A percentile compares a stretch with the other conserved stretches of the same genome.
Conservation (phyloP, 2,329 filamentous ascomycete species). For the Fusarium sterilihyphosum region DNA sequence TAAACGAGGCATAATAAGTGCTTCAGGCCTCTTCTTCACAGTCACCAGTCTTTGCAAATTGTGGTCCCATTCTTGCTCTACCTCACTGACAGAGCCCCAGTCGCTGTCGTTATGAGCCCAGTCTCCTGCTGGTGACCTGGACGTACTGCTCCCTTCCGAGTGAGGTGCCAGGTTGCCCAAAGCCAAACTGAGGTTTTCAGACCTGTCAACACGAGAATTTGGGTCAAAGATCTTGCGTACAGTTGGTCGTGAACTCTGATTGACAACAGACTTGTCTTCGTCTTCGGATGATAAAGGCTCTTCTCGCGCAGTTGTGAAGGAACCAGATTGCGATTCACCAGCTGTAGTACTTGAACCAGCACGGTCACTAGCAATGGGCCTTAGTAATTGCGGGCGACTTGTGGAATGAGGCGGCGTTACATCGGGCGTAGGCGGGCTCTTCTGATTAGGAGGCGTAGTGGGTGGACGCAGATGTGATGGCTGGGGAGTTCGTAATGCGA, state of each 20-base stretch:
- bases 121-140: constrained; percentile 55
- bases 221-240: constrained; percentile 51
- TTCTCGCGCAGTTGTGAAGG: constrained; percentile 78
- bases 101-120: constrained; percentile 67
- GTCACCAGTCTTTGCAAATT: constrained; percentile 64
- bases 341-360: constrained; percentile 63
- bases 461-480: constrained; percentile 54
- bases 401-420: constrained; percentile 73
- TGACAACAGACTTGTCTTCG: constrained; percentile 56
- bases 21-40: constrained; percentile 57
- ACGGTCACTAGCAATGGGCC: constrained; percentile 60
- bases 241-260: constrained; percentile 56
- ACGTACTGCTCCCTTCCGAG: constrained; percentile 52
- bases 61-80: constrained; percentile 65
- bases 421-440: constrained; percentile 78
- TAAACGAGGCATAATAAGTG: constrained; percentile 36
- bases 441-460: constrained; percentile 71
- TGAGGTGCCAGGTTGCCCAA: constrained; percentile 55
- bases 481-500: constrained; percentile 51
- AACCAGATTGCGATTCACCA: constrained; percentile 71
- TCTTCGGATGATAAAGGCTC: constrained; percentile 71
- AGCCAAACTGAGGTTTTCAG: constrained; percentile 54
- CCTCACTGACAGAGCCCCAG: constrained; percentile 61
- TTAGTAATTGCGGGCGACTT: constrained; percentile 56
- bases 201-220: constrained; percentile 31